These are phyloP conservation scores for Alternaria dauci DNA, from an alignment of 2,329 filamentous ascomycete genomes.

Conservation along the genomic window DNA sequence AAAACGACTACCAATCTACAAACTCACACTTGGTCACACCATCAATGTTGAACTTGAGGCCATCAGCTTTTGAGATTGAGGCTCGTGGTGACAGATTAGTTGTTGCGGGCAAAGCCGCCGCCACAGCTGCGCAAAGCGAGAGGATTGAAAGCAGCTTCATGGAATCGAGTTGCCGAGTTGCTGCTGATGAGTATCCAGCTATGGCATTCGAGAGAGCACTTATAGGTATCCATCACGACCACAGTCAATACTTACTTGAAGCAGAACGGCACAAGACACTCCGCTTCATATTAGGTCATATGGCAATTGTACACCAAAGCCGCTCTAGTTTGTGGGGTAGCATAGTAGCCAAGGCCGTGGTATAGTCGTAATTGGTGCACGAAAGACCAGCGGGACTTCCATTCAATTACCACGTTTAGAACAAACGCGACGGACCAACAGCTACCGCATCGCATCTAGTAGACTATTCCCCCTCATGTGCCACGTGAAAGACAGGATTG, in stretches of 20 bases:
- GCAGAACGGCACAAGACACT: conserved; percentile 3
- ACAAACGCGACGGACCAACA: conserved; percentile 1
- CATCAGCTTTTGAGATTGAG: conserved; percentile 37
- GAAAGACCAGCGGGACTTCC: not conserved
- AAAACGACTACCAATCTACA: not conserved
- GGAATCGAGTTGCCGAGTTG: not conserved
- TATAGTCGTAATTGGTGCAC: conserved; percentile 11
- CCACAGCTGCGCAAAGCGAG: conserved; percentile 29
- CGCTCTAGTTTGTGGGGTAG: conserved; percentile 18
- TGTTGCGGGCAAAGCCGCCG: conserved; percentile 30
- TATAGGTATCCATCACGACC: not conserved
- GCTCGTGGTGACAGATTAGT: conserved; percentile 25
- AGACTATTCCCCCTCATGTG: not conserved
- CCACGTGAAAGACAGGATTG: not conserved
- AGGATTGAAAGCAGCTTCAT: conserved; percentile 38
- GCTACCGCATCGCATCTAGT: conserved; percentile 4
- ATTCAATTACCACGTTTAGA: conserved; percentile 7
- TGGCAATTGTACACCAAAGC: conserved; percentile 1
- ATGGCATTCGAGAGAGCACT: not conserved
- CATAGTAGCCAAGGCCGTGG: conserved; percentile 18
- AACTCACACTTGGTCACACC: conserved; percentile 43
- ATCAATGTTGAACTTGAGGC: conserved; percentile 47
- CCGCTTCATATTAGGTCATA: conserved; percentile 20
- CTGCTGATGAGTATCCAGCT: not conserved
- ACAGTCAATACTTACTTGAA: not conserved